phyloP scores from a whole-genome alignment of 805 yeast species.

The Yarrowia phangngaensis region DNA sequence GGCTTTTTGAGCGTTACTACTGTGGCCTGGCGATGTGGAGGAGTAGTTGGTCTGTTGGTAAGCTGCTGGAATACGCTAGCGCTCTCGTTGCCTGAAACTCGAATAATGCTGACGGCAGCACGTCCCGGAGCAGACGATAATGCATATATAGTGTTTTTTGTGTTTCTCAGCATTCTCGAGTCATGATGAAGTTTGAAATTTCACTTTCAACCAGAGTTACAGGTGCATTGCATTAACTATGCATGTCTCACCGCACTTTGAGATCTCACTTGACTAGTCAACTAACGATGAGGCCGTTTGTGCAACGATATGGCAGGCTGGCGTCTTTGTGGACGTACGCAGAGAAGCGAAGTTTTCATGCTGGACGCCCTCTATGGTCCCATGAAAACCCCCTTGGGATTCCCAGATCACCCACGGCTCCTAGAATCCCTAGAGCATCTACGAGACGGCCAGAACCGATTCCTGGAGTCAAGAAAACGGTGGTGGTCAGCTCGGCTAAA shows the following conservation, averaged over 20 bases:
- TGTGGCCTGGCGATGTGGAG: constrained; percentile 53
- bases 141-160: constrained; percentile 68
- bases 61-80: constrained; percentile 41
- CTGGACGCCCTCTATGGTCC: background rate
- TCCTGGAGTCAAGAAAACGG: constrained; percentile 56
- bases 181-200: background rate
- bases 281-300: too few species aligned
- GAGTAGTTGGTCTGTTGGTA: constrained; percentile 42
- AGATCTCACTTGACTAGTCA: too few species aligned
- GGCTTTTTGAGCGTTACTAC: constrained; percentile 56
- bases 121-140: constrained; percentile 76
- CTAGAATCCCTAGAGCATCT: constrained; percentile 52
- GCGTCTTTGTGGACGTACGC: too few species aligned
- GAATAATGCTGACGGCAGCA: constrained; percentile 81
- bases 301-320: too few species aligned
- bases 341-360: too few species aligned
- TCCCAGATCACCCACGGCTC: constrained; percentile 42
- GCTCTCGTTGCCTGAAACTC: constrained; percentile 74
- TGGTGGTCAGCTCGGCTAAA: constrained; percentile 70
- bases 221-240: too few species aligned
- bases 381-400: constrained; percentile 57
- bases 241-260: too few species aligned
- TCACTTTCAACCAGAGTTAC: too few species aligned
- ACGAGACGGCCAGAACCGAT: constrained; percentile 42
- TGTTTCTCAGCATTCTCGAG: constrained; percentile 1